A percentile compares a stretch with the other conserved stretches of the same genome.
Conservation (phyloP, 192 early-diverging fungal species). For the Umbelopsis sp. region DNA sequence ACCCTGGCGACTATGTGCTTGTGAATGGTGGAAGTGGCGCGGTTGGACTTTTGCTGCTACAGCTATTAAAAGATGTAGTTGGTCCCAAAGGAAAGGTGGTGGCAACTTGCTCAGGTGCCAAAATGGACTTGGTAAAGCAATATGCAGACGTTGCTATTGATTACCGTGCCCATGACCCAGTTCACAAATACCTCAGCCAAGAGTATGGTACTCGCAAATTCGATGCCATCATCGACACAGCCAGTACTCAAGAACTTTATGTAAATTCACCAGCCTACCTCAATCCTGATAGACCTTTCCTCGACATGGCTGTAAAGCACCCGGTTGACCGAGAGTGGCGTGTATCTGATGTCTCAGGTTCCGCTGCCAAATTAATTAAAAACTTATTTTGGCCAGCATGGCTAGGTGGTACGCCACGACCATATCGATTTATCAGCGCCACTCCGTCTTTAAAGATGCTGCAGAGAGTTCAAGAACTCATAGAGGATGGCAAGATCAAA, state of each 20-base stretch:
- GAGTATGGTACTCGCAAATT: neutral
- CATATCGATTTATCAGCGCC: neutral
- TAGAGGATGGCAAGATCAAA: conserved; percentile 2
- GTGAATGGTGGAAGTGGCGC: conserved; percentile 12
- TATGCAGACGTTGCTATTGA: conserved; percentile 11
- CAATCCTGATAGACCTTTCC: neutral
- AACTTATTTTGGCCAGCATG: neutral
- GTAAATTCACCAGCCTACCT: neutral
- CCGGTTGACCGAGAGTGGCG: conserved; percentile 1
- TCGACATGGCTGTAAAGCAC: neutral
- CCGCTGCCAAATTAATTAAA: neutral
- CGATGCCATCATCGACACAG: conserved; percentile 12
- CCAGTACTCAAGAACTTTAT: conserved; percentile 5
- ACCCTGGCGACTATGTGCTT: neutral
- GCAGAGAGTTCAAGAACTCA: neutral
- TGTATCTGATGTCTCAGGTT: neutral
- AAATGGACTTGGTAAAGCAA: neutral
- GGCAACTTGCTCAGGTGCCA: neutral
- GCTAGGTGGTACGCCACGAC: neutral
- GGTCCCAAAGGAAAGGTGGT: conserved; percentile 4
- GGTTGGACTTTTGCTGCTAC: neutral
- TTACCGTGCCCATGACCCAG: neutral
- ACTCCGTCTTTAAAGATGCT: neutral
- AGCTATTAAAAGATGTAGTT: neutral
- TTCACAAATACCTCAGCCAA: neutral